A percentile compares a stretch with the other conserved stretches of the same genome.
phyloP scores from a whole-genome alignment of 2,329 filamentous ascomycete genomes.

The Neonectria punicea region DNA sequence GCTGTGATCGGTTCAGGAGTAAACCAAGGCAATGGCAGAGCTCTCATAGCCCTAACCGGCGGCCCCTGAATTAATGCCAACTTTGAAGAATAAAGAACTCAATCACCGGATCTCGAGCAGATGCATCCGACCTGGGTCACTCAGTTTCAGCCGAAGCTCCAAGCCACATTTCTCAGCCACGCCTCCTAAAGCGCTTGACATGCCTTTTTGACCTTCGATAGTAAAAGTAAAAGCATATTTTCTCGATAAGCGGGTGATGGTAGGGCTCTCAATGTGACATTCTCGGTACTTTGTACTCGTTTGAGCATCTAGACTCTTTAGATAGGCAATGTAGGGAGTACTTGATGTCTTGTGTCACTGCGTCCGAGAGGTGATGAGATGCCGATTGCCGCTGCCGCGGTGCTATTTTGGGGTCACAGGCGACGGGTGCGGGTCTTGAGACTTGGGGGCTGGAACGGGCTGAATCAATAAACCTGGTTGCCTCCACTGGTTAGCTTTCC shows the following conservation, averaged over 20 bases:
- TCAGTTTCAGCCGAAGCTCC: not conserved
- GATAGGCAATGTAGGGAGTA: not conserved
- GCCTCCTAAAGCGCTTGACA: not conserved
- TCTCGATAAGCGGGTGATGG: not conserved
- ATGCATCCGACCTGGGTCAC: not conserved
- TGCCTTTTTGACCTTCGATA: not conserved
- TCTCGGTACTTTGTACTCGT: not conserved
- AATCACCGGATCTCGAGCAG: not conserved
- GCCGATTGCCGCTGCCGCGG: conserved; percentile 26
- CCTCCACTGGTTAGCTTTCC: conserved; percentile 16
- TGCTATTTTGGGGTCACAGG: conserved; percentile 22
- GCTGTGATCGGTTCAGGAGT: not conserved
- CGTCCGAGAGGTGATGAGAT: conserved; percentile 13
- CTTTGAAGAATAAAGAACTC: not conserved
- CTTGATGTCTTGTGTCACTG: not conserved
- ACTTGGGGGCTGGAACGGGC: not conserved
- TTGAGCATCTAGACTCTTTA: not conserved
- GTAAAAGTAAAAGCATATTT: not conserved
- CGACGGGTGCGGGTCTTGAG: not conserved
- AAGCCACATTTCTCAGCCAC: not conserved
- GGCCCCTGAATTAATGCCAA: not conserved
- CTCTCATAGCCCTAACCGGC: not conserved
- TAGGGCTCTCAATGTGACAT: not conserved
- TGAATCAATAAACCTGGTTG: not conserved
- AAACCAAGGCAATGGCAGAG: not conserved